Evolutionary conservation across 352 stramenopile genomes (phyloP).

Genomic region (Globisporangium emineosum): DNA sequence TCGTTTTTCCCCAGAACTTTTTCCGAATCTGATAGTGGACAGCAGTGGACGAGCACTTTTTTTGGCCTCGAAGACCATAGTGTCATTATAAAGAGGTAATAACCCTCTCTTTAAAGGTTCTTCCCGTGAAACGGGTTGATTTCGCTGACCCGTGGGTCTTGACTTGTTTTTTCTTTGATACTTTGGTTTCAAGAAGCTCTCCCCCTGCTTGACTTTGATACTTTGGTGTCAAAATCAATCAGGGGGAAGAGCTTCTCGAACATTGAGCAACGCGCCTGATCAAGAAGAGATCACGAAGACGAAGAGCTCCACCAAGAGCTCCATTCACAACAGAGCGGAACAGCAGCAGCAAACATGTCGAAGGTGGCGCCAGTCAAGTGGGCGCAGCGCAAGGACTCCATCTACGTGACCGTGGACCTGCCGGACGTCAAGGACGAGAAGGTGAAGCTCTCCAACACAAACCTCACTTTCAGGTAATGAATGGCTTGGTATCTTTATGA

Average conservation of each 20-base stretch:
- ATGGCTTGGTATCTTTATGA: neutral
- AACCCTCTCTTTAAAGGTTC: neutral
- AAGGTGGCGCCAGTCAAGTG: conserved; percentile 92
- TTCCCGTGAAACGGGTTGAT: neutral
- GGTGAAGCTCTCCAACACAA: conserved; percentile 87
- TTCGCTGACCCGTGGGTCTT: neutral
- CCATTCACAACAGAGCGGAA: neutral
- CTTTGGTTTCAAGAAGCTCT: no score
- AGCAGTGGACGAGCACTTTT: no score
- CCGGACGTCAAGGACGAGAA: conserved; percentile 93
- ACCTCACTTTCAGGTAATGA: conserved; percentile 81
- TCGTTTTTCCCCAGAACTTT: no score
- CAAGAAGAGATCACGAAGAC: conserved; percentile 9
- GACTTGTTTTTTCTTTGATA: neutral
- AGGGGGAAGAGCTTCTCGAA: conserved; percentile 13
- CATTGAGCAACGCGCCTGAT: conserved; percentile 10
- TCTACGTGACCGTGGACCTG: conserved; percentile 97
- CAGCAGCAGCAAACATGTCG: conserved; percentile 17
- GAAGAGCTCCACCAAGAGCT: neutral
- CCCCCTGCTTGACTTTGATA: no score
- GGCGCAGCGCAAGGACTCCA: conserved; percentile 94
- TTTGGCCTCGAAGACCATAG: no score
- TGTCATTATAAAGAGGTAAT: no score
- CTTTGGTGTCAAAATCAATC: neutral
- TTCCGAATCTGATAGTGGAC: no score